Evolutionary conservation across 208 protist species (phyloP), one percentile per base, ranked within the genome.

Genomic region (Leishmania lainsoni): DNA sequence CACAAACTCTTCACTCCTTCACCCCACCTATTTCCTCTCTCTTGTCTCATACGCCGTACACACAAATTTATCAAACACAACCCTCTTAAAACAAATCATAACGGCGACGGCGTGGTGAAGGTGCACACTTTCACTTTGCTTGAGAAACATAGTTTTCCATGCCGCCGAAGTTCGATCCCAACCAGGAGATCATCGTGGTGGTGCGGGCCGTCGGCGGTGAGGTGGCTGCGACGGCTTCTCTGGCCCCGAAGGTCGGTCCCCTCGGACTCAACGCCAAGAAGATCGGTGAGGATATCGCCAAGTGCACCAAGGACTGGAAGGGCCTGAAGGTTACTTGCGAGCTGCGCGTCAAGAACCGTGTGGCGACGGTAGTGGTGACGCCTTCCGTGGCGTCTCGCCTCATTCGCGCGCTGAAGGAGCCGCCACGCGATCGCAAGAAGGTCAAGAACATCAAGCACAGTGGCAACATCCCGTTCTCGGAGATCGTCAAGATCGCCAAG

Each of bases 231-330:
- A 98, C 98, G 51, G 97, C 99, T 51, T 97, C 99, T 20, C 94
- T 99, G 12, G 99, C 99, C 81, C 99, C 99, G 59, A 99, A 99
- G 95, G 93, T 99, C 87, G 99, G 99, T 97, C 99, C 99, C 66
- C 97, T 99, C 59, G 99, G 99, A 97, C 92, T 99, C 48, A 99
- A 99, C 84, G 99, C 99, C 80, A 99, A 99, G 97, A 99, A 99
- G 92, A 97, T 99, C 86, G 99, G 99, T 93, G 99, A 99, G 85
- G 99, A 99, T 86, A 99, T 99, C 87, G 98, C 98, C 83, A 99
- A 99, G 91, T 93, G 87, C 76, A 99, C 99, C 85, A 97, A 98
- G 86, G 98, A 99, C 85, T 99, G 98, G 98, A 99, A 99, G 97
- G 99, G 99, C 80, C 93, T 99, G 72, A 98, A 98, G 83, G 97